Conservation (phyloP, 495 filamentous ascomycete species). For the Hypoxylon intermedium region DNA sequence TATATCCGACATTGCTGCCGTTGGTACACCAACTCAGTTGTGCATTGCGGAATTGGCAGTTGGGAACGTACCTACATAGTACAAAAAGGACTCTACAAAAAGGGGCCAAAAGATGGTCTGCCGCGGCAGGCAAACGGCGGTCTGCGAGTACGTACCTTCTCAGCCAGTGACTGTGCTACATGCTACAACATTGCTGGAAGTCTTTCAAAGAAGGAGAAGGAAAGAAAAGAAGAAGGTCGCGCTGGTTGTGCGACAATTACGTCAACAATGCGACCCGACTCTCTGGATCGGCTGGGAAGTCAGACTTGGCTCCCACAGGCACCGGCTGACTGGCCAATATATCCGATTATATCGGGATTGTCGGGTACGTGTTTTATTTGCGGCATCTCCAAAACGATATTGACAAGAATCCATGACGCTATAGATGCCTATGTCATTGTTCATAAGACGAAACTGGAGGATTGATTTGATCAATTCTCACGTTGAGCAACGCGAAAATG, state of each 20-base stretch:
- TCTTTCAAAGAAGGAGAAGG: too few species aligned
- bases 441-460: too few species aligned
- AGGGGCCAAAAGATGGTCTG: background rate
- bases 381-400: too few species aligned
- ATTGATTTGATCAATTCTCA: too few species aligned
- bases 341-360: too few species aligned
- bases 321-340: too few species aligned
- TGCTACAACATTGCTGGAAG: background rate
- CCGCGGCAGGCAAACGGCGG: constrained; percentile 5
- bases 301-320: too few species aligned
- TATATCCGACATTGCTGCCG: constrained; percentile 15
- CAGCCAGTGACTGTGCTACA: background rate
- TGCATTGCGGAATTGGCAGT: constrained; percentile 1
- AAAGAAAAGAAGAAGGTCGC: too few species aligned
- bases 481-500: too few species aligned
- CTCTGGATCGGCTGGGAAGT: background rate
- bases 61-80: background rate
- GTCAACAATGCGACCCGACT: constrained; percentile 6
- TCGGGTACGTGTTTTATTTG: too few species aligned
- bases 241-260: background rate
- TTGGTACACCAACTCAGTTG: background rate
- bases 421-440: too few species aligned
- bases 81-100: background rate
- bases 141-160: constrained; percentile 11
- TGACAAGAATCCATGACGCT: too few species aligned